Evolutionary conservation across 192 early-diverging fungal species (phyloP).

Genomic region (Gigaspora rosea): DNA sequence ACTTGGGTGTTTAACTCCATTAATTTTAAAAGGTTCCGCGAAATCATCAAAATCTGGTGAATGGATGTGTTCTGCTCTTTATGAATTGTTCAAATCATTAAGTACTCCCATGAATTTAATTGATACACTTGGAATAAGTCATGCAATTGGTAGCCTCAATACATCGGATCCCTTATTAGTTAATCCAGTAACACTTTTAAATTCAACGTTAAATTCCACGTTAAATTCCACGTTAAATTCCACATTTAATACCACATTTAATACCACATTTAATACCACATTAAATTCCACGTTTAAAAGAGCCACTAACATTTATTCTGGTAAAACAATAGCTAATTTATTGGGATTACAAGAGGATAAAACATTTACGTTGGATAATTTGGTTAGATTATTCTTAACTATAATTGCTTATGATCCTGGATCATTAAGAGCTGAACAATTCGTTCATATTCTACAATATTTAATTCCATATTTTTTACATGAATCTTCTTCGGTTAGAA

Average conservation of each 20-base stretch:
- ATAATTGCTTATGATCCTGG: conserved; percentile 61
- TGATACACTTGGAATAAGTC: conserved; percentile 39
- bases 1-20: conserved; percentile 51
- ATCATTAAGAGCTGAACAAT: conserved; percentile 58
- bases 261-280: not conserved
- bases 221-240: too few relatives aligned
- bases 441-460: conserved; percentile 48
- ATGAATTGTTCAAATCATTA: conserved; percentile 51
- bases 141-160: not conserved
- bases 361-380: conserved; percentile 49
- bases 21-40: conserved; percentile 45
- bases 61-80: conserved; percentile 48
- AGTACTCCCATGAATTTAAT: conserved; percentile 30
- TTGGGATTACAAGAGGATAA: conserved; percentile 35
- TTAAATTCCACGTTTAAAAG: conserved; percentile 37
- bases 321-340: not conserved
- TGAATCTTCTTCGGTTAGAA: conserved; percentile 13
- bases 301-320: conserved; percentile 4
- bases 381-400: conserved; percentile 58
- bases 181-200: not conserved
- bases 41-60: conserved; percentile 40
- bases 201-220: too few relatives aligned
- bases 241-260: not conserved
- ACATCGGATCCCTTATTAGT: not conserved
- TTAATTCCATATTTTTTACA: conserved; percentile 44